Base-by-base conservation (phyloP, 768 basidiomycete genomes). In the Coprinopsis sp. region DNA sequence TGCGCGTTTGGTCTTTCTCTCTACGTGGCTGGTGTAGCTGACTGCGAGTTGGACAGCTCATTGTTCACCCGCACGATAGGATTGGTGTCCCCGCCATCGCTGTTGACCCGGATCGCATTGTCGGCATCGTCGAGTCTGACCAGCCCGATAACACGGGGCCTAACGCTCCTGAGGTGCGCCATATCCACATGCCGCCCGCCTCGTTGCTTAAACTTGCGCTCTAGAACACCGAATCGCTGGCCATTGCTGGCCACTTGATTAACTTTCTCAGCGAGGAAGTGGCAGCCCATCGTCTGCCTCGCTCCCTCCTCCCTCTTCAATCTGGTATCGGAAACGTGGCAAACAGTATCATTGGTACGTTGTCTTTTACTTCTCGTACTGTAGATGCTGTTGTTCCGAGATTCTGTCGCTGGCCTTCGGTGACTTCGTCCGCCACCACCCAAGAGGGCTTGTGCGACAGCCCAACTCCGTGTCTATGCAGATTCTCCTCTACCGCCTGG, bases 281-380 rank as follows among this genome's bases (percentile, higher is more conserved):
- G 7, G 30, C 56, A 0, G 68, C 69, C 7, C 70, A 68, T 0
- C 64, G 74, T 6, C 54, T 76, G 0, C 73, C 74, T 6, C 62
- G 58, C 38, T 67, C 64, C 0, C 58, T 74, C 4, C 63, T 76
- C 0, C 73, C 74, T 2, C 60, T 76, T 1, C 74, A 74, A 46
- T 72, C 70, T 0, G 74, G 73, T 1, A 74, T 74, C 12, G 73
- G 73, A 0, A 74, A 76, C 46, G 73, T 74, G 4, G 73, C 73
- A 6, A 74, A 76, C 46, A 70, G 67, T 0, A 74, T 76, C 44
- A 76, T 76, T 46, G 74, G 73, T n/a, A n/a, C n/a, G n/a, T n/a
- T n/a, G n/a, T n/a, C n/a, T n/a, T n/a, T n/a, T n/a, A n/a, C n/a
- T n/a, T n/a, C n/a, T n/a, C n/a, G n/a, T n/a, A n/a, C n/a, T n/a